Base-by-base conservation (phyloP, 1,284 basidiomycete genomes). In the Leccinum subrobustum region DNA sequence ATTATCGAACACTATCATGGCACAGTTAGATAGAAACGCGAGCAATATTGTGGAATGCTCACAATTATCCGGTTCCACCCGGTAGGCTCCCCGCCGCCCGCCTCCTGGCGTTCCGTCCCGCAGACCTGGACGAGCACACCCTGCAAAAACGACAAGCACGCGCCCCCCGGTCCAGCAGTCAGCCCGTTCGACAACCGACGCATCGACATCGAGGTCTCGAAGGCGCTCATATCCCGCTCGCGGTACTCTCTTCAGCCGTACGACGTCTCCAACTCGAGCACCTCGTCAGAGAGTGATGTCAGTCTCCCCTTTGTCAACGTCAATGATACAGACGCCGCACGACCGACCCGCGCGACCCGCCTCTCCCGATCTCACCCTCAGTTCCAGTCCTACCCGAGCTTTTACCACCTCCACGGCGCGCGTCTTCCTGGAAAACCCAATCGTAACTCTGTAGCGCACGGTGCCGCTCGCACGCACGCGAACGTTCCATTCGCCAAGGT, bases 81-180 rank as follows among this genome's bases (percentile, higher is more conserved):
- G 31, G 59, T 70, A 1, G 66, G 35, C 18, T 70, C 70, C 6
- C 59, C 66, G 5, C 55, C 61, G 1, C 64, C 67, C 20, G 56
- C 48, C 29, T 59, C 20, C 23, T 69, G 70, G 70, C 57, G 31
- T 39, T 58, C 70, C 12, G 6, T 51, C 23, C 48, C 48, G 2
- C 50, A 63, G 23, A 59, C 72, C 5, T 72, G 71, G 71, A 68
- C 68, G 35, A 73, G 71, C 52, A 73, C 71, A 1, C 71, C 69
- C 1, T 60, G 18, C 47, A 66, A 63, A 57, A 33, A 27, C 20
- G 61, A 67, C 25, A 18, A 42, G 12, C 33, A 37, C 52, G 3
- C 27, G 12, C n/a, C 58, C 2, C 48, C 52, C 18, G 57, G 61
- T 9, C 62, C 31, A 4, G 18, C 12, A 11, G 33, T 57, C 54